Evolutionary conservation across 179 eudicot species (phyloP).

Genomic region (Heliamphora pulchella): DNA sequence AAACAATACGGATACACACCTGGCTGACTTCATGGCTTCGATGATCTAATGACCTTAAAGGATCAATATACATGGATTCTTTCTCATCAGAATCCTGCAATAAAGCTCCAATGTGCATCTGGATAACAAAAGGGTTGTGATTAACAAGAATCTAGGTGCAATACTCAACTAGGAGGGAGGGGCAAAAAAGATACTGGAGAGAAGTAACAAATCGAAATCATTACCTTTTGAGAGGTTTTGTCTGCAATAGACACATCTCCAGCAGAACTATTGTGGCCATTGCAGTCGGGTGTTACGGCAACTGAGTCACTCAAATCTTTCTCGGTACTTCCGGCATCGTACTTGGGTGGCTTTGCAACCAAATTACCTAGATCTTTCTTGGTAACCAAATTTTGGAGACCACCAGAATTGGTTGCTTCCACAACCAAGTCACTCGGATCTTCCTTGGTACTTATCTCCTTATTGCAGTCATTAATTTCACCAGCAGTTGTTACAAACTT

Average conservation of each 20-base stretch:
- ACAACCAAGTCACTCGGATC: slow-evolving; percentile 13
- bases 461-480: neutral
- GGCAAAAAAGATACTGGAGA: neutral
- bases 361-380: neutral
- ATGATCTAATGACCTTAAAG: slow-evolving; percentile 2
- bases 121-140: neutral
- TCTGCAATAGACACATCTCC: slow-evolving; percentile 5
- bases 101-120: slow-evolving; percentile 1
- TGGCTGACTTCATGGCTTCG: neutral
- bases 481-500: slow-evolving; percentile 1
- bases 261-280: slow-evolving; percentile 11
- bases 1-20: slow-evolving; percentile 16
- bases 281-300: neutral
- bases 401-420: slow-evolving; percentile 9
- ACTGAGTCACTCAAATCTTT: slow-evolving; percentile 13
- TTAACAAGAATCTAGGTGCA: neutral
- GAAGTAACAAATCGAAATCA: neutral
- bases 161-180: slow-evolving; percentile 1
- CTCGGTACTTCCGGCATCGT: slow-evolving; percentile 5
- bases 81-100: slow-evolving; percentile 12
- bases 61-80: neutral
- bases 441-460: slow-evolving; percentile 13
- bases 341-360: neutral
- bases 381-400: neutral
- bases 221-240: slow-evolving; percentile 18